Base-by-base conservation (phyloP, 768 basidiomycete genomes). In the Panaeolus cyanescens region DNA sequence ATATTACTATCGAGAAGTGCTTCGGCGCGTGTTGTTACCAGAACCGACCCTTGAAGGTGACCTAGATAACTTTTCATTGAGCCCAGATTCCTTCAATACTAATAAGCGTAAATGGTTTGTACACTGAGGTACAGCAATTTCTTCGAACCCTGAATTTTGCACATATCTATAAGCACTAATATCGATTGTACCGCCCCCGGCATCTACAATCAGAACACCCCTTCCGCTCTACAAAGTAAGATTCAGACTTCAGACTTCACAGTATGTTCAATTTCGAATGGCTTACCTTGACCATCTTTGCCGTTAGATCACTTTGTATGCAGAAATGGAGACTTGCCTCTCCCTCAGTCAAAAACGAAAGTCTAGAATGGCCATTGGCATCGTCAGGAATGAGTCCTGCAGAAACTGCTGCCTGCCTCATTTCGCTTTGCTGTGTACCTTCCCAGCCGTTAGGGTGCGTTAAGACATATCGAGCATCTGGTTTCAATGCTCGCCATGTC, bases 371-470 rank as follows among this genome's bases (percentile, higher is more conserved):
- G 0, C 77, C 80, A 12, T 70, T 71, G 1, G 67, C 59, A 0
- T 70, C 76, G 55, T 80, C 71, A 0, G 79, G 71, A 10, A 89
- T 73, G 20, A 89, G 75, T 7, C 84, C 83, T 0, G 85, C 87
- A 19, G 68, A 59, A 1, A 81, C 72, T 0, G 85, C 84, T 1
- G 87, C 87, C 22, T 70, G 69, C 3, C 87, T 80, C 74, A 89
- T 85, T 65, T 80, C 75, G 22, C 72, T 73, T 62, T 89, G 88
- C 65, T 89, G 87, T 1, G 68, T 71, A 0, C 85, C 84, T 62
- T 83, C 87, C 87, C 87, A 89, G 0, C 85, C 87, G 63, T 88
- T 88, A 4, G 87, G 87, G 64, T 88, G 87, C 1, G 80, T 80
- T 15, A 89, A 76, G 4, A 89, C 76, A 60, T 81, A 84, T 32